Evolutionary conservation across 108 stramenopile species (phyloP).

Genomic region (Epithemia pelagica): DNA sequence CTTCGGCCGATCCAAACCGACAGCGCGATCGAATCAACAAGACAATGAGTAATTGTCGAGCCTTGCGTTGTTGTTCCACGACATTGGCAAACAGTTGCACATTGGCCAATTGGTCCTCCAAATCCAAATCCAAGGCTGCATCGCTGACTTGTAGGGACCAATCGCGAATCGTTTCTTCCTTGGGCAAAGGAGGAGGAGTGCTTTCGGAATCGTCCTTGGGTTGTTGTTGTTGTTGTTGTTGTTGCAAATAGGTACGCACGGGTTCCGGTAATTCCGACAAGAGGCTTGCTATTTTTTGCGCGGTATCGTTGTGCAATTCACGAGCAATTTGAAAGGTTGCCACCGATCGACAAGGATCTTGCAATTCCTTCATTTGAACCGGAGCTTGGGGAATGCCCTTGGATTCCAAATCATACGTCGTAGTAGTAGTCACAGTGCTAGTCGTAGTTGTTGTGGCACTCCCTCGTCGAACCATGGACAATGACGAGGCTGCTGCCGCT

Average conservation of each 20-base stretch:
- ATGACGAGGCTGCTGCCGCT: neutral
- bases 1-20: conserved; percentile 67
- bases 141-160: conserved; percentile 43
- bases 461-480: neutral
- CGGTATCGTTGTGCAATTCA: conserved; percentile 69
- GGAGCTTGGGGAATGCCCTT: conserved; percentile 45
- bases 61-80: conserved; percentile 48
- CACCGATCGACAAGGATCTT: conserved; percentile 68
- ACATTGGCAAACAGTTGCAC: conserved; percentile 49
- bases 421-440: neutral
- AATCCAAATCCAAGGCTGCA: conserved; percentile 59
- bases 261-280: conserved; percentile 50
- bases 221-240: conserved; percentile 4
- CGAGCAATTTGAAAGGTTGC: conserved; percentile 77
- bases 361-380: conserved; percentile 54
- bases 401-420: conserved; percentile 55
- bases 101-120: conserved; percentile 51
- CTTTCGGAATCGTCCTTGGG: conserved; percentile 6
- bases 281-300: conserved; percentile 46
- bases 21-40: conserved; percentile 67
- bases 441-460: neutral
- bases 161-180: conserved; percentile 22
- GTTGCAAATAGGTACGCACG: conserved; percentile 34
- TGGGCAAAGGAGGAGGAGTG: conserved; percentile 11
- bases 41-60: conserved; percentile 44